Evolutionary conservation across 2,329 filamentous ascomycete species (phyloP).

Genomic region (Colletotrichum karsti): DNA sequence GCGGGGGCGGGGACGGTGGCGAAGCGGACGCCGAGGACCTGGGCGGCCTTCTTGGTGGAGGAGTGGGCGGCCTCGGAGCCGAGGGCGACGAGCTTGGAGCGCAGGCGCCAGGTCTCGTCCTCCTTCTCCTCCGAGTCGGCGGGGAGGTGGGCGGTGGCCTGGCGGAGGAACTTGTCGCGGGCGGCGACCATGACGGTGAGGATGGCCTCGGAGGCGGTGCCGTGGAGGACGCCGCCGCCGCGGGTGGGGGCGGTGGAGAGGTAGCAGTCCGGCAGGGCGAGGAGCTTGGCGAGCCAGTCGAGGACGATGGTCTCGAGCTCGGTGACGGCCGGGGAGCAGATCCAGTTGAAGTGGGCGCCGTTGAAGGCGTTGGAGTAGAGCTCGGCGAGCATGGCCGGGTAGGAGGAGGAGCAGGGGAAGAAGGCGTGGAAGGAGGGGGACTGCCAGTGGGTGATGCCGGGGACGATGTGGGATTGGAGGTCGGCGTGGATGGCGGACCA

Average conservation of each 20-base stretch:
- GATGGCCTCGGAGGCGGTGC: constrained; percentile 87
- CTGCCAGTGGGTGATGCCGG: constrained; percentile 94
- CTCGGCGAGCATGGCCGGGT: constrained; percentile 88
- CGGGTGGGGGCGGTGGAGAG: constrained; percentile 73
- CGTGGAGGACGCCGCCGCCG: constrained; percentile 94
- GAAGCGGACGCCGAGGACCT: constrained; percentile 86
- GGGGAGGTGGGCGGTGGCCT: constrained; percentile 60
- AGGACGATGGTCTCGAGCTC: constrained; percentile 93
- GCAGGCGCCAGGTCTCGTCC: constrained; percentile 67
- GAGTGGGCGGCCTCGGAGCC: constrained; percentile 84
- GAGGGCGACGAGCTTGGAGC: constrained; percentile 74
- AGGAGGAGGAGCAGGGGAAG: constrained; percentile 85
- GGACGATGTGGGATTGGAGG: constrained; percentile 86
- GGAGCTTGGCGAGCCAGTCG: constrained; percentile 86
- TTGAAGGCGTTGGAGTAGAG: constrained; percentile 91
- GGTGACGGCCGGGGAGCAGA: constrained; percentile 90
- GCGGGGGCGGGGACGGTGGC: constrained; percentile 71
- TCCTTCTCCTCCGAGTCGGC: constrained; percentile 72
- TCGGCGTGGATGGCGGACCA: constrained; percentile 86
- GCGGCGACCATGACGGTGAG: constrained; percentile 89
- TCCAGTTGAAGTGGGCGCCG: constrained; percentile 95
- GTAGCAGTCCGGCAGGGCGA: constrained; percentile 78
- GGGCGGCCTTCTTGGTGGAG: constrained; percentile 85
- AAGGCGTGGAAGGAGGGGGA: constrained; percentile 96
- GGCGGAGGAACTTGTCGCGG: constrained; percentile 78